Percentiles rank a stretch among this genome's conserved stretches.
Evolutionary conservation across 768 basidiomycete genomes (phyloP).

Genomic region (Leucocoprinus leucothites): DNA sequence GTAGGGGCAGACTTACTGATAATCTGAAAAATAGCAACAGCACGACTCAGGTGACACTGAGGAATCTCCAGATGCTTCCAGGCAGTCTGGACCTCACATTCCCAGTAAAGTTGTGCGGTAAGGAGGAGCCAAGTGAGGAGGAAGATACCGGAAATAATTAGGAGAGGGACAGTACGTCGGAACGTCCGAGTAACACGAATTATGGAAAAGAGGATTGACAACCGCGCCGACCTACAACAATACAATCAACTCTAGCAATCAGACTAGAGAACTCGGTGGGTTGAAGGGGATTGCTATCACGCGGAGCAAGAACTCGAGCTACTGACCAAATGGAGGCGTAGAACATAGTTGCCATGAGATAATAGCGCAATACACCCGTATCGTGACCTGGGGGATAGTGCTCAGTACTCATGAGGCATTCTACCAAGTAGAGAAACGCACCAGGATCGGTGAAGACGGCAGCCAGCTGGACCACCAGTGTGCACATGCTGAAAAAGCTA

Average conservation of each 20-base stretch:
- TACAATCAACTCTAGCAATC: no score
- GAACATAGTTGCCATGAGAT: constrained; percentile 33
- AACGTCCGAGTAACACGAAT: constrained; percentile 42
- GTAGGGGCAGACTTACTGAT: background rate
- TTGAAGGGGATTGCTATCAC: no score
- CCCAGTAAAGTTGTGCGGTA: constrained; percentile 41
- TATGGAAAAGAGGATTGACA: constrained; percentile 35
- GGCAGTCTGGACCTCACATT: constrained; percentile 32
- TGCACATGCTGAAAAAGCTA: constrained; percentile 1
- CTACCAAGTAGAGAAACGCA: no score
- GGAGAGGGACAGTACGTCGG: background rate
- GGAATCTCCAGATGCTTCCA: constrained; percentile 1
- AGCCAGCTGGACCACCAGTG: background rate
- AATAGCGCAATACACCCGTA: constrained; percentile 26
- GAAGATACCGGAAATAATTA: constrained; percentile 27
- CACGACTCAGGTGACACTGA: background rate
- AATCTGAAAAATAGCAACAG: constrained; percentile 1
- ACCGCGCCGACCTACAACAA: background rate
- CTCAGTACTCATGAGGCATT: background rate
- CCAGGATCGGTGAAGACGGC: background rate
- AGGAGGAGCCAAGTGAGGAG: constrained; percentile 29
- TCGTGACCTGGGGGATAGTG: background rate
- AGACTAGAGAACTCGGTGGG: no score
- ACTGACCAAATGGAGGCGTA: constrained; percentile 36
- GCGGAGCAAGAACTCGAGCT: background rate